Evolutionary conservation across 306 rosid species (phyloP), one percentile per base, ranked within the genome.

Genomic region (Datisca glomerata): DNA sequence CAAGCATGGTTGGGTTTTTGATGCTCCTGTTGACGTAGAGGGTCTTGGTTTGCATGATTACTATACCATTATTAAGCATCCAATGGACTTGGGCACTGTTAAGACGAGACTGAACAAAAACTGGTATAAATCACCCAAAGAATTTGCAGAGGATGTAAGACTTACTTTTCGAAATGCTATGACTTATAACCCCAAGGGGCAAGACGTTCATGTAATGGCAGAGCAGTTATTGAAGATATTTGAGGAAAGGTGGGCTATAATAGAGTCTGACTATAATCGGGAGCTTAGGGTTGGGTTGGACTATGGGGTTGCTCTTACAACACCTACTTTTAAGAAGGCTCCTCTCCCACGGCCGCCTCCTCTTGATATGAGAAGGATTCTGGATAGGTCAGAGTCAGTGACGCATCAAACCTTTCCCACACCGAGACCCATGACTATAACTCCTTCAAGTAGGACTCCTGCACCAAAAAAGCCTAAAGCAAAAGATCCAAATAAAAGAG

Each of bases 121-220:
- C 45, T 89, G 94, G 94, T 89, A 89, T 65, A 89, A 83, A 66
- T 76, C 89, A 16, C 95, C 91, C 0, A 89, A 67, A 75, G 97
- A 87, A 59, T 87, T 83, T 64, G 94, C 94, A 8, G 97, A 83
- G 85, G 97, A 87, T 53, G 97, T 83, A 64, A 79, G 89, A 87
- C 94, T 87, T 56, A 69, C 94, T 18, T 80, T 87, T 65, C 47
- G 1, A 21, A 87, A 87, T 70, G 97, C 97, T 25, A 83, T 87
- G 94, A 76, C 78, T 9, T 87, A 83, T 65, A 87, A 87, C 58
- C 94, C 97, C 0, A 42, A 67, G 20, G 97, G 97, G 18, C 97
- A 87, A 42, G 97, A 87, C 56, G 97, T 87, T 61, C 81, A 87
- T 74, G n/a, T 80, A 56, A 87, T 87, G 94, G 94, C 94, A 4